Percentiles rank a stretch among this genome's conserved stretches.
phyloP scores from a whole-genome alignment of 805 yeast genomes.

The Tetrapisispora iriomotensis region DNA sequence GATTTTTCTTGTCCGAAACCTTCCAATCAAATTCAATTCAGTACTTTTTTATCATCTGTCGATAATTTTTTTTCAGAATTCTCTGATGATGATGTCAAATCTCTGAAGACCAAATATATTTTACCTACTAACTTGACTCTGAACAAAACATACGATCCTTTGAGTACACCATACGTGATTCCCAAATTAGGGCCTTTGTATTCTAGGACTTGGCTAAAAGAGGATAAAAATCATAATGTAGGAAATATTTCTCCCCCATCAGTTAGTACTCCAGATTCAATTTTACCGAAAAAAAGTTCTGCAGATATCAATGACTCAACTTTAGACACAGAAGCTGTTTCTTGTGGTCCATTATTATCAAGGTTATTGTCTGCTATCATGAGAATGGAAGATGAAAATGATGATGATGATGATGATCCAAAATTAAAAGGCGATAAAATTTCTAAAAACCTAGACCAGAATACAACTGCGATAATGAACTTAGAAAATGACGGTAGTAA shows the following conservation, averaged over 20 bases:
- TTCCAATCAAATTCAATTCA: constrained; percentile 82
- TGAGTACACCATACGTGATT: constrained; percentile 60
- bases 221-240: constrained; percentile 47
- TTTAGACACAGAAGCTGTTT: constrained; percentile 62
- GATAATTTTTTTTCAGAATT: constrained; percentile 78
- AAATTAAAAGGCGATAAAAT: not conserved
- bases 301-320: constrained; percentile 41
- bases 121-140: constrained; percentile 38
- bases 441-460: too few relatives aligned
- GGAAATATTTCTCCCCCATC: constrained; percentile 37
- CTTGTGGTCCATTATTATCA: constrained; percentile 87
- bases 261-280: constrained; percentile 33
- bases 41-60: constrained; percentile 74
- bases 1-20: constrained; percentile 82
- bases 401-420: not conserved
- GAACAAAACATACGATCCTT: constrained; percentile 47
- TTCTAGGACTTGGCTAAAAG: constrained; percentile 78
- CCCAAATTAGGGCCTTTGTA: constrained; percentile 83
- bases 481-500: not conserved
- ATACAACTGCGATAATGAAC: not conserved
- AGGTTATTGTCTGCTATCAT: constrained; percentile 75
- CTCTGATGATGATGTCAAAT: constrained; percentile 70
- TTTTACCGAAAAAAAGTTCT: constrained; percentile 46
- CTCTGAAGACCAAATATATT: constrained; percentile 53
- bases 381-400: constrained; percentile 16